These are phyloP conservation scores for Neofusicoccum parvum DNA, from an alignment of 2,329 filamentous ascomycete genomes.

Conservation along the genomic window DNA sequence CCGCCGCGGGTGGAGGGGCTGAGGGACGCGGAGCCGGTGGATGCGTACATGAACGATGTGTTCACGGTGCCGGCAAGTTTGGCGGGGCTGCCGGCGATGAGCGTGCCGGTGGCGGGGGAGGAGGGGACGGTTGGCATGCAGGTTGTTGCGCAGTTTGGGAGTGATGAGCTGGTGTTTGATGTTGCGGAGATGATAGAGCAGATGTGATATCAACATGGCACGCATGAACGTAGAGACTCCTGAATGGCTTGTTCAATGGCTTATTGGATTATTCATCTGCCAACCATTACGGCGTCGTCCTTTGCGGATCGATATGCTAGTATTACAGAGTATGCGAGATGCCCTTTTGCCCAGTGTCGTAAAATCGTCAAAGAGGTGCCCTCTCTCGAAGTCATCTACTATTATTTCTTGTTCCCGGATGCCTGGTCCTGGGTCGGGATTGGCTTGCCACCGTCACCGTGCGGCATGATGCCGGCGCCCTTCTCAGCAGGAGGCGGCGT, in stretches of 20 bases:
- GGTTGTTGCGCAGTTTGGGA: slow-evolving; percentile 78
- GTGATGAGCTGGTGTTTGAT: slow-evolving; percentile 66
- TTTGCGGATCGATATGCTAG: neutral
- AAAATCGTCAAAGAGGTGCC: neutral
- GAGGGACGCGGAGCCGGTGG: slow-evolving; percentile 49
- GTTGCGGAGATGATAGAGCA: slow-evolving; percentile 53
- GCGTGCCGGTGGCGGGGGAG: slow-evolving; percentile 65
- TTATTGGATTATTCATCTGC: neutral
- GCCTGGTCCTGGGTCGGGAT: neutral
- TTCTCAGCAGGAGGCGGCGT: slow-evolving; percentile 13
- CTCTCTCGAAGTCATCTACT: neutral
- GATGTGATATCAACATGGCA: neutral
- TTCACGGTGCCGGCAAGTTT: slow-evolving; percentile 95
- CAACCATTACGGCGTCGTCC: neutral
- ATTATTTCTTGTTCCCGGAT: neutral
- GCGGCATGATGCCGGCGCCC: neutral
- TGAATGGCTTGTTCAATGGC: neutral
- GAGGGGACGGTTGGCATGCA: slow-evolving; percentile 62
- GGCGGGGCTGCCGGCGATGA: slow-evolving; percentile 86
- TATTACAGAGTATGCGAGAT: neutral
- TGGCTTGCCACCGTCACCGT: neutral
- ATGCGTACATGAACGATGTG: slow-evolving; percentile 88
- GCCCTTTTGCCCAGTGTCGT: neutral
- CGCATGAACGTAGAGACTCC: neutral
- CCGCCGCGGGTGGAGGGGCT: slow-evolving; percentile 64